A percentile compares a stretch with the other conserved stretches of the same genome.
phyloP scores from a whole-genome alignment of 139 green algal genomes.

The Dunaliella sp. region DNA sequence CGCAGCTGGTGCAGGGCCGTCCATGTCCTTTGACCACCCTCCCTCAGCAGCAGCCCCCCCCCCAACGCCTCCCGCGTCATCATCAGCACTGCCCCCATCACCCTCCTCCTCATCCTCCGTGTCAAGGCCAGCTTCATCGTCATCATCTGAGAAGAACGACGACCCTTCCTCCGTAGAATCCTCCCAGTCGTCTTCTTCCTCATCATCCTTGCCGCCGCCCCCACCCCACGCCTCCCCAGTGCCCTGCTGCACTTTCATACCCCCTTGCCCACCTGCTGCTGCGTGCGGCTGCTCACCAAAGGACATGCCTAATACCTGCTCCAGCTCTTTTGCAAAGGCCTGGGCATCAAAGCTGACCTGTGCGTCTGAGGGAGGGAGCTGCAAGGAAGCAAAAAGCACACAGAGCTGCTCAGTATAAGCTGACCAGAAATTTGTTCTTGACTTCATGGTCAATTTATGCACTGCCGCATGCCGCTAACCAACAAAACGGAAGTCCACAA shows the following conservation, averaged over 20 bases:
- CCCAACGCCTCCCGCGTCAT: background rate
- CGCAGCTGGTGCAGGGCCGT: too few species aligned
- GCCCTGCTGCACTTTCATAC: background rate
- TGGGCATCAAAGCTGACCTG: background rate
- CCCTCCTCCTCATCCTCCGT: constrained; percentile 19
- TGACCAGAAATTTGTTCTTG: too few species aligned
- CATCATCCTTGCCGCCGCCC: background rate
- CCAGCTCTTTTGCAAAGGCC: constrained; percentile 18
- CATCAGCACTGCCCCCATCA: constrained; percentile 1
- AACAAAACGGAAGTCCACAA: too few species aligned
- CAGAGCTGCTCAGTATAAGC: too few species aligned
- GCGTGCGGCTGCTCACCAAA: background rate
- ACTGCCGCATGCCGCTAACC: too few species aligned
- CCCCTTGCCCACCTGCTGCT: background rate
- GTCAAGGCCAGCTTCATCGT: constrained; percentile 18
- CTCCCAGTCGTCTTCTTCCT: constrained; percentile 19
- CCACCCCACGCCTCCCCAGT: background rate
- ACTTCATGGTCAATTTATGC: too few species aligned
- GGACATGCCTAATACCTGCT: constrained; percentile 17
- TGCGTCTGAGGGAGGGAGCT: background rate
- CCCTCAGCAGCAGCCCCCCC: background rate
- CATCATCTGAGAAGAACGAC: constrained; percentile 42
- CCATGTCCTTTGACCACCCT: too few species aligned
- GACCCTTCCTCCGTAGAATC: constrained; percentile 28
- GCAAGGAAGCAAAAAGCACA: too few species aligned